Percentiles rank a stretch among this genome's conserved stretches.
Conservation (phyloP, 257 asterid species). For the Solanum pinnatisectum region DNA sequence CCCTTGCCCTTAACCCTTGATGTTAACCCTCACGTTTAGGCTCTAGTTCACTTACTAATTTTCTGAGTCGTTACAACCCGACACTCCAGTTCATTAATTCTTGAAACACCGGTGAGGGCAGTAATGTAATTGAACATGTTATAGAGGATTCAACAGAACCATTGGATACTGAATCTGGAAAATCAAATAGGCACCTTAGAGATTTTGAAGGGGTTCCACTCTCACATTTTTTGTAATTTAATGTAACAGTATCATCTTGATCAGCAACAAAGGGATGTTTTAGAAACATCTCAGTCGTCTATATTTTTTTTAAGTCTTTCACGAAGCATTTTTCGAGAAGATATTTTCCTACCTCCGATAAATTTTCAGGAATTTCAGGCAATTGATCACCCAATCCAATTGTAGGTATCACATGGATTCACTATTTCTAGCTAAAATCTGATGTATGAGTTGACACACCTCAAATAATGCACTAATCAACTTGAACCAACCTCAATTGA, state of each 20-base stretch:
- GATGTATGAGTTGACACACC: too few species aligned
- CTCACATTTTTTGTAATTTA: not conserved
- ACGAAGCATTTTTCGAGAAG: constrained; percentile 46
- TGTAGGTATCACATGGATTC: not conserved
- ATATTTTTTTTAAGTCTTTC: constrained; percentile 46
- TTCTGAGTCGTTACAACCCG: not conserved
- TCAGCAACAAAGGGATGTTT: constrained; percentile 51
- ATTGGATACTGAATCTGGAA: constrained; percentile 44
- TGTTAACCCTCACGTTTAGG: too few species aligned
- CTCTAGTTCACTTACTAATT: too few species aligned
- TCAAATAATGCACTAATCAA: too few species aligned
- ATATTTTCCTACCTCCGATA: constrained; percentile 58
- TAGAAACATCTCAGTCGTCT: constrained; percentile 94
- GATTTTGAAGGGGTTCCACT: constrained; percentile 16
- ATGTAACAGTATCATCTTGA: constrained; percentile 7
- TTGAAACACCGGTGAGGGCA: constrained; percentile 21
- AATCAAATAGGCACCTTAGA: constrained; percentile 64
- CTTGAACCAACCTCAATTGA: too few species aligned
- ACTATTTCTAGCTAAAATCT: too few species aligned
- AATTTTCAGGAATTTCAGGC: constrained; percentile 41
- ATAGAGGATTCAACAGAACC: not conserved
- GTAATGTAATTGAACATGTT: constrained; percentile 27
- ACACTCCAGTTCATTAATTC: constrained; percentile 2
- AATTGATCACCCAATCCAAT: constrained; percentile 51
- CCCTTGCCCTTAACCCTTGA: too few species aligned